Evolutionary conservation across 768 basidiomycete genomes (phyloP), one percentile per base, ranked within the genome.

Genomic region (Hydnomerulius pinastri): DNA sequence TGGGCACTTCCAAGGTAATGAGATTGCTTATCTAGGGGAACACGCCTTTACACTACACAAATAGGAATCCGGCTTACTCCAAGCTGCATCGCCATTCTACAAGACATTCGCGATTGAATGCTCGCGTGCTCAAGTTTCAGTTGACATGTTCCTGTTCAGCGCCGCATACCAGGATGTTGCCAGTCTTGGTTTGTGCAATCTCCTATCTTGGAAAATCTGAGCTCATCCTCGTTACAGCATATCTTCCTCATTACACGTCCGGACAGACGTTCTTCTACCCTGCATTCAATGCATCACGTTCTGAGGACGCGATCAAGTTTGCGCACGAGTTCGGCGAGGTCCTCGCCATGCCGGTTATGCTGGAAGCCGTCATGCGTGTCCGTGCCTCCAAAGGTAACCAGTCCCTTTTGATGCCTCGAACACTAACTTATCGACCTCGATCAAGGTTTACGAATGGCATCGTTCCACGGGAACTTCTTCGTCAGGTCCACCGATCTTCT

Each of bases 61-160:
- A 5, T 57, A 93, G 86, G 97, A 99, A 78, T 95, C 92, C 11
- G 82, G 83, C 13, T 76, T 99, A 11, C 80, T 99, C 28, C 93
- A 95, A 76, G 81, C 97, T n/a, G 93, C 90, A 0, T 89, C 87
- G 15, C 82, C 88, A 4, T 99, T 96, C 76, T 98, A 98, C 79
- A 99, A 99, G 77, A 92, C 91, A 0, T 98, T 98, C 58, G 94
- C 97, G 15, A 99, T 98, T 62, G 97, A 98, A 60, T 98, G 96
- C 66, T 98, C 96, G 11, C 85, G 95, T 50, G 86, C 91, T 4
- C 97, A 98, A 69, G 92, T 99, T 38, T 92, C 94, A 0, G 96
- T 98, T 51, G 96, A 98, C 68, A 98, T 99, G 96, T 98, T 98
- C 86, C 77, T 99, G 50, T 98, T 98, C 76, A 91, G 91, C 57